These are phyloP conservation scores for Sphenostylis stenocarpa DNA, from an alignment of 306 rosid species.

Conservation along the genomic window DNA sequence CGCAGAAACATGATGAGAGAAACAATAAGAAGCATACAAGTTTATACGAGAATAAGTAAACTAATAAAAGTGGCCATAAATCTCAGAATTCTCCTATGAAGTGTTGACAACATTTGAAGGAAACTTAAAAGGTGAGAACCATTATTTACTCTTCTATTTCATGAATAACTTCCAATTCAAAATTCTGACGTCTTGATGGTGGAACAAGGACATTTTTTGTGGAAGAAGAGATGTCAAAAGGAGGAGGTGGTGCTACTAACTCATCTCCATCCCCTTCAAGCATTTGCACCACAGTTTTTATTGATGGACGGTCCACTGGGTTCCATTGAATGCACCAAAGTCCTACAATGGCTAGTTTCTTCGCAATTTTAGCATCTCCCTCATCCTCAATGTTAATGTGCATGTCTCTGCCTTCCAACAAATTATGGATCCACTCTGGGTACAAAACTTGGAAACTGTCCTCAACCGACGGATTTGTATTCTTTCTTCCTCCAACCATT, in stretches of 20 bases:
- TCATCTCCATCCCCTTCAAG: not conserved
- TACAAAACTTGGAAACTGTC: slow-evolving; percentile 34
- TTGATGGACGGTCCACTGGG: not conserved
- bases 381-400: not conserved
- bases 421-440: slow-evolving; percentile 18
- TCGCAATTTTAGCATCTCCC: not conserved
- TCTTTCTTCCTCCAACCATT: not conserved
- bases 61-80: too few relatives aligned
- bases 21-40: too few relatives aligned
- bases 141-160: slow-evolving; percentile 8
- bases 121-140: not conserved
- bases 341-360: not conserved
- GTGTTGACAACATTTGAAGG: not conserved
- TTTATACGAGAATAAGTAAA: too few relatives aligned
- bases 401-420: slow-evolving; percentile 30
- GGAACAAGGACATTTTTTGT: not conserved
- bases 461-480: not conserved
- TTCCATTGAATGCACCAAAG: not conserved
- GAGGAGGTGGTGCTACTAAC: slow-evolving; percentile 28
- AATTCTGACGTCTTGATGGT: not conserved
- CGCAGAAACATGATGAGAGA: too few relatives aligned
- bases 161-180: slow-evolving; percentile 27
- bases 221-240: slow-evolving; percentile 15
- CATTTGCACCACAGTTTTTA: not conserved
- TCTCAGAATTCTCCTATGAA: not conserved